Evolutionary conservation across 1,139 yeast species (phyloP).

Genomic region (Geotrichum reessii): DNA sequence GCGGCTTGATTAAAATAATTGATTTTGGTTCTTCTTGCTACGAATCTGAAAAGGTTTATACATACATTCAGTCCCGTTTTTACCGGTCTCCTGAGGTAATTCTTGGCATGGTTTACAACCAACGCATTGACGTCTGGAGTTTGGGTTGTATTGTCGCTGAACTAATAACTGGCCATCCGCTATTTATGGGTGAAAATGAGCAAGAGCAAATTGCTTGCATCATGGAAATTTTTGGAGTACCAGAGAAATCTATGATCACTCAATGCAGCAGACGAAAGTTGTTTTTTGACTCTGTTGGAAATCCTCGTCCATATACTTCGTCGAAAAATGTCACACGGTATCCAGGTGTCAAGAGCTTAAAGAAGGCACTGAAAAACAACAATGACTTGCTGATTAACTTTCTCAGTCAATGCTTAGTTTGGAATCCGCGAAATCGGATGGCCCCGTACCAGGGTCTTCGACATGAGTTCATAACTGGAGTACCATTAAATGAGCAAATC

Average conservation of each 20-base stretch:
- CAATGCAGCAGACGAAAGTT: slow-evolving; percentile 36
- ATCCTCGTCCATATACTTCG: slow-evolving; percentile 35
- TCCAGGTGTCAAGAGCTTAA: slow-evolving; percentile 31
- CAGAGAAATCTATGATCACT: slow-evolving; percentile 41
- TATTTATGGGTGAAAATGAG: slow-evolving; percentile 68
- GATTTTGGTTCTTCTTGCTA: slow-evolving; percentile 97
- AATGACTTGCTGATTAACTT: slow-evolving; percentile 38
- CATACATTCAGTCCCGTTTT: slow-evolving; percentile 92
- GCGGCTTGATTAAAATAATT: slow-evolving; percentile 83
- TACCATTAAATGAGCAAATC: background rate
- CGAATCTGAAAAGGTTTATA: slow-evolving; percentile 80
- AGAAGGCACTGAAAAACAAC: slow-evolving; percentile 28
- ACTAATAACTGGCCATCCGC: slow-evolving; percentile 57
- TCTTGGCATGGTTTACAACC: slow-evolving; percentile 67
- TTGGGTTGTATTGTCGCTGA: slow-evolving; percentile 67
- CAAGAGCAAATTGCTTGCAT: slow-evolving; percentile 56
- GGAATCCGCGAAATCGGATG: slow-evolving; percentile 52
- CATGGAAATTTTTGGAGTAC: slow-evolving; percentile 59
- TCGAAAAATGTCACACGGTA: slow-evolving; percentile 36
- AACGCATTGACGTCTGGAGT: slow-evolving; percentile 76
- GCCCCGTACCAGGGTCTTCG: slow-evolving; percentile 43
- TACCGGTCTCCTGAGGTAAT: slow-evolving; percentile 90
- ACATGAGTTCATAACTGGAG: slow-evolving; percentile 40
- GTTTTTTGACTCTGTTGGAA: slow-evolving; percentile 43
- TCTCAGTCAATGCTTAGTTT: slow-evolving; percentile 40